Base-by-base conservation (phyloP, 75 land plant species). In the Cryptomeria japonica region DNA sequence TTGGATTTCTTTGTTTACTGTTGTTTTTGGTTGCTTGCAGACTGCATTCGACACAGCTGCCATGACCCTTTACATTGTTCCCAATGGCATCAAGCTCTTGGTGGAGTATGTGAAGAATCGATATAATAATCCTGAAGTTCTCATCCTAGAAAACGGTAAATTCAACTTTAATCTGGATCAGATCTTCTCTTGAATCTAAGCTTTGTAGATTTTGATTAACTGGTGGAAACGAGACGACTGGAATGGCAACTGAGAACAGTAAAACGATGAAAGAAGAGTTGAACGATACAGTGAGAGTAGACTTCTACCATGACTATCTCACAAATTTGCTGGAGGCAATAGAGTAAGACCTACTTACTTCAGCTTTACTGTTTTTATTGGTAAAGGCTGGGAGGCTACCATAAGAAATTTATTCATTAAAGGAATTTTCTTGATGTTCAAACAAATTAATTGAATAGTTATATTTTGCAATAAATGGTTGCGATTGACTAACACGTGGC, bases 101-200 rank as follows among this genome's bases (percentile, higher is more conserved):
- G 41, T 90, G 82, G 58, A 55, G 34, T 90, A 85, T 70, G 88
- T 88, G 2, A 77, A 36, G 16, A 78, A 90, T 42, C 84, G 90
- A 19, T 90, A 90, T 82, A 88, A 90, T 61, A 79, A 78, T 31
- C 90, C 91, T 58, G 49, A 46, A 44, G 39, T 88, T 36, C 85
- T 72, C 64, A 44, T 90, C 15, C 78, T 90, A 46, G 91, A 90
- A 56, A 90, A 90, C 73, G 91, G 91, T 90, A 87, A 64, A 25
- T 32, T 3, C 14, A 9, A 73, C 10, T 32, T 28, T 2, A 3
- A 32, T 25, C 15, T 34, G 5, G 1, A 13, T 25, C 37, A 1
- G 3, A 75, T 32, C 2, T 72, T n/a, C 31, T 0, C 38, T 64
- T 64, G 31, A 25, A 64, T 6, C 2, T 25, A 7, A 64, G 70